Conservation (phyloP, 2,329 filamentous ascomycete genomes). For the Aspergillus sp. region DNA sequence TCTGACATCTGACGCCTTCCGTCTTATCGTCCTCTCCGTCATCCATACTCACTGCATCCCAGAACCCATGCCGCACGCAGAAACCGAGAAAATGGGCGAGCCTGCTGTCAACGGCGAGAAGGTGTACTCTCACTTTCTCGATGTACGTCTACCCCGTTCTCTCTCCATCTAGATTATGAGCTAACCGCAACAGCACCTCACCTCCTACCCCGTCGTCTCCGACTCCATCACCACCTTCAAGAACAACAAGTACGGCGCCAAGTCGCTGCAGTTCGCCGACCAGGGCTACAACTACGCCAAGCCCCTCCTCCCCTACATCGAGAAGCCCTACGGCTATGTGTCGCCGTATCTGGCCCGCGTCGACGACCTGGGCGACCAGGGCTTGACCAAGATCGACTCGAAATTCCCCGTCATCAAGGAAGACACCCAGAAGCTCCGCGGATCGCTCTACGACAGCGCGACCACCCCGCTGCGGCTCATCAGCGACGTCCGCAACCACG, state of each 20-base stretch:
- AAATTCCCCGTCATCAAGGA: conserved; percentile 73
- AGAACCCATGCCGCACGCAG: conserved; percentile 49
- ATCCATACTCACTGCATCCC: not conserved
- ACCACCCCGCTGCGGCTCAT: conserved; percentile 64
- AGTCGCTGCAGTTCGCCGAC: conserved; percentile 73
- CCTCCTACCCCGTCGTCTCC: conserved; percentile 78
- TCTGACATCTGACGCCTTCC: not conserved
- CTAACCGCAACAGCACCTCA: conserved; percentile 65
- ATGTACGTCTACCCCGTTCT: conserved; percentile 29
- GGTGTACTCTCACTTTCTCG: conserved; percentile 48
- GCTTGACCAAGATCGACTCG: conserved; percentile 68
- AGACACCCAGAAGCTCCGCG: conserved; percentile 68
- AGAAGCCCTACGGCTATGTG: conserved; percentile 74
- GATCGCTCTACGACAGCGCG: conserved; percentile 61
- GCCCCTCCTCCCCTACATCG: conserved; percentile 65
- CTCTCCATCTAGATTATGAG: no score
- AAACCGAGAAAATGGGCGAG: conserved; percentile 46
- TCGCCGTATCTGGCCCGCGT: conserved; percentile 81
- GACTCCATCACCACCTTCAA: conserved; percentile 78
- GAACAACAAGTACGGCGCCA: conserved; percentile 77
- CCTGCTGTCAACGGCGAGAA: conserved; percentile 52
- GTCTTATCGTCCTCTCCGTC: not conserved
- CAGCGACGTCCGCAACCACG: conserved; percentile 53
- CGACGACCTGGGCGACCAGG: conserved; percentile 72
- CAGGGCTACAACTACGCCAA: conserved; percentile 73